These are phyloP conservation scores for Verticillium dahliae DNA, from an alignment of 2,329 filamentous ascomycete species.

Conservation along the genomic window DNA sequence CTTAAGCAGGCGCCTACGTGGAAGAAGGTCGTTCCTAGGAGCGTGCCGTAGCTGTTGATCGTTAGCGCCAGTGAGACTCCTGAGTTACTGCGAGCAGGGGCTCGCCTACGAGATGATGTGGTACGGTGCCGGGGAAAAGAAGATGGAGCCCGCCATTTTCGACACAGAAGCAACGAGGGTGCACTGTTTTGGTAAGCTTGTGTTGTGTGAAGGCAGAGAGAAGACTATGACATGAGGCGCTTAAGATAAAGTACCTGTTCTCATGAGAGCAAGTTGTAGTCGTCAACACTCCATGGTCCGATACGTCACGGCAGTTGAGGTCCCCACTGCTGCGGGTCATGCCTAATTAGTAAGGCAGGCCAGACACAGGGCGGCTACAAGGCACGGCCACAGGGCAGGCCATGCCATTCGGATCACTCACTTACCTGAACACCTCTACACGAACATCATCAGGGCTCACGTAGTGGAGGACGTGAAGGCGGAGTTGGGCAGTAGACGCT, in stretches of 20 bases:
- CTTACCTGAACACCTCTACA: too few relatives aligned
- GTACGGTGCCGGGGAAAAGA: slow-evolving; percentile 64
- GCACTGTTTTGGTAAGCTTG: background rate
- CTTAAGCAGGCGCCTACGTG: slow-evolving; percentile 48
- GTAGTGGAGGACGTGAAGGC: too few relatives aligned
- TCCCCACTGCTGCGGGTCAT: background rate
- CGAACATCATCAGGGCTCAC: too few relatives aligned
- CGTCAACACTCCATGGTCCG: background rate
- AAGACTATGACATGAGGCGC: background rate
- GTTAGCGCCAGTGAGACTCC: slow-evolving; percentile 2
- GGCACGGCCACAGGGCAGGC: too few relatives aligned
- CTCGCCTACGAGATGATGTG: slow-evolving; percentile 63
- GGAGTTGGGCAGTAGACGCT: too few relatives aligned
- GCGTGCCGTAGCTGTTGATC: slow-evolving; percentile 67
- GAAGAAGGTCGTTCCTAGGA: slow-evolving; percentile 82
- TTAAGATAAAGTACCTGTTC: background rate
- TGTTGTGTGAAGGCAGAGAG: background rate
- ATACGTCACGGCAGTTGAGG: background rate
- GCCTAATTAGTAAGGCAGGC: too few relatives aligned
- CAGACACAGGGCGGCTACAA: too few relatives aligned
- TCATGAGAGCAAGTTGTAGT: background rate
- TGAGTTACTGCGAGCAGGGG: slow-evolving; percentile 1
- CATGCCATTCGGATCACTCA: too few relatives aligned
- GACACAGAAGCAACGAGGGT: background rate
- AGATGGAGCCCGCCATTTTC: slow-evolving; percentile 41